phyloP scores from a whole-genome alignment of 2,329 filamentous ascomycete genomes.

The Penicillium aurantiogriseum region DNA sequence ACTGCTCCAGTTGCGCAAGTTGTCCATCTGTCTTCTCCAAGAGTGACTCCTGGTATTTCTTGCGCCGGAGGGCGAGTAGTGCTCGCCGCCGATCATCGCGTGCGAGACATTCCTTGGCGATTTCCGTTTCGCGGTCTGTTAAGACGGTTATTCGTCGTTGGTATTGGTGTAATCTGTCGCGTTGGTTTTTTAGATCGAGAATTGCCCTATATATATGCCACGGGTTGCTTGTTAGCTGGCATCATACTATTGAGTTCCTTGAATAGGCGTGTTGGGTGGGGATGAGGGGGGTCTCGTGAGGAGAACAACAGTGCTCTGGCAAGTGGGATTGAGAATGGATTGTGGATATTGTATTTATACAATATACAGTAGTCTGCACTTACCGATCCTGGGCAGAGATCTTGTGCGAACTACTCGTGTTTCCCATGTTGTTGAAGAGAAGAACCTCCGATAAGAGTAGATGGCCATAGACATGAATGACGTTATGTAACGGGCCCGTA shows the following conservation, averaged over 20 bases:
- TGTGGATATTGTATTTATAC: not conserved
- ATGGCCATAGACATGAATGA: conserved; percentile 12
- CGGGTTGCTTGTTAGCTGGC: conserved; percentile 4
- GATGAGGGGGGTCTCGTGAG: conserved; percentile 17
- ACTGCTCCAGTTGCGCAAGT: conserved; percentile 86
- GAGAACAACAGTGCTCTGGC: conserved; percentile 1
- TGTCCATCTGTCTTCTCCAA: conserved; percentile 87
- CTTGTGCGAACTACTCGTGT: conserved; percentile 61
- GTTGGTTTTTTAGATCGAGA: conserved; percentile 94
- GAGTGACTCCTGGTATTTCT: conserved; percentile 94
- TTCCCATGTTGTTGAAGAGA: conserved; percentile 56
- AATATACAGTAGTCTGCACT: conserved; percentile 27
- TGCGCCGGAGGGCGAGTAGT: conserved; percentile 82
- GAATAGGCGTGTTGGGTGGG: not conserved
- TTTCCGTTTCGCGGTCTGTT: conserved; percentile 80
- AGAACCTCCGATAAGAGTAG: not conserved
- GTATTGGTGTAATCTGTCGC: conserved; percentile 95
- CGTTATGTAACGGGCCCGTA: conserved; percentile 16
- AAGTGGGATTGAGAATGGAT: not conserved
- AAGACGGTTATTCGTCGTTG: conserved; percentile 84
- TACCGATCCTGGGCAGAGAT: conserved; percentile 84
- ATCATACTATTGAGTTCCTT: not conserved
- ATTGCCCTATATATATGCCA: conserved; percentile 67
- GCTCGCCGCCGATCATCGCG: conserved; percentile 77
- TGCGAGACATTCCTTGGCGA: conserved; percentile 78